Evolutionary conservation across 495 filamentous ascomycete genomes (phyloP), one percentile per base, ranked within the genome.

Genomic region (Penicillium pancosmium): DNA sequence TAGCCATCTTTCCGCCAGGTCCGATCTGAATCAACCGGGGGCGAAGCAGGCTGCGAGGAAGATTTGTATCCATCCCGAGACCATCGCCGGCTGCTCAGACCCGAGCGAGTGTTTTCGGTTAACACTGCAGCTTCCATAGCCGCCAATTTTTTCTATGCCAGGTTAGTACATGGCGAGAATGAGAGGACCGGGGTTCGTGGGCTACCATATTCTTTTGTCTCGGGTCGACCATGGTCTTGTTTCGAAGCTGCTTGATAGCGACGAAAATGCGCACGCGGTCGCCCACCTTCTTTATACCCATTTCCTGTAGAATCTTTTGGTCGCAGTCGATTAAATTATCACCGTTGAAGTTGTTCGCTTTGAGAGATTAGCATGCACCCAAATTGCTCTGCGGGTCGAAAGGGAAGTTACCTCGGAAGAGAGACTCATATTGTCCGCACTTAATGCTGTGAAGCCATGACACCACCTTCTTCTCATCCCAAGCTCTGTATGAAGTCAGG

Each of bases 221-320:
- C 54, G 86, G 87, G 67, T 91, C 91, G 55, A 90, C 86, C 66
- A 90, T 90, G 5, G 92, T 86, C 68, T 88, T 92, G 57, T 88
- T 92, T 57, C 94, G 81, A 27, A 99, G 84, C 66, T 93, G 88
- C 80, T 98, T 98, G 65, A 97, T 97, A 62, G 85, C 91, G 66
- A 90, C 84, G 72, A 91, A 93, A 50, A 99, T 88, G 59, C 94
- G 88, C n/a, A 99, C 92, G 36, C 95, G 86, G 74, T 99, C 95
- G 50, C 94, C 94, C 55, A 99, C 89, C 74, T 97, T 99, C 62
- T 97, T 96, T 61, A 99, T 91, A 25, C 94, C 94, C 85, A 99
- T 93, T 67, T 99, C 94, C 74, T 98, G 95, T 56, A 99, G 82
- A 48, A 94, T 91, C 52, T 89, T 87, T 77, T 97, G 95, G 70